Evolutionary conservation across 1,139 yeast species (phyloP).

Genomic region (Pneumocystis canis): DNA sequence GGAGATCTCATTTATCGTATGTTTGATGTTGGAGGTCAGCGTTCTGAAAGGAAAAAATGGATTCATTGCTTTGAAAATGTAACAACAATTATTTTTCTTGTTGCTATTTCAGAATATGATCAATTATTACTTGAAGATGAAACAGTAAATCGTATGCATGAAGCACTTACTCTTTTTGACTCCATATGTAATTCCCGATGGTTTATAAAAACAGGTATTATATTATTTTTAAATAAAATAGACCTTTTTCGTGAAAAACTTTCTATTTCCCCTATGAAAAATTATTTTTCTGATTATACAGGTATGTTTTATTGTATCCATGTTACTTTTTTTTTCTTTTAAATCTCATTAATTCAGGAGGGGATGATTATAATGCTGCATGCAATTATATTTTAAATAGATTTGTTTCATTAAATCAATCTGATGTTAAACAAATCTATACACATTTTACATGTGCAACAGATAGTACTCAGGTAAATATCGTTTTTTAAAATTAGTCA

Average conservation of each 20-base stretch:
- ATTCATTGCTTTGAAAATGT: constrained; percentile 88
- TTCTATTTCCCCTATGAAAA: constrained; percentile 43
- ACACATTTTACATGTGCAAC: constrained; percentile 94
- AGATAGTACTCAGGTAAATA: constrained; percentile 30
- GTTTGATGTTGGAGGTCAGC: constrained; percentile 92
- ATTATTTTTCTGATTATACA: constrained; percentile 51
- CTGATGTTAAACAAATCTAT: constrained; percentile 57
- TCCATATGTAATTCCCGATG: constrained; percentile 71
- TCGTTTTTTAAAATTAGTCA: not conserved
- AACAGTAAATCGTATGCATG: constrained; percentile 79
- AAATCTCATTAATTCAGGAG: constrained; percentile 5
- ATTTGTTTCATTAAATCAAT: constrained; percentile 39
- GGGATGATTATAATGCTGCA: constrained; percentile 49
- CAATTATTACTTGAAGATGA: constrained; percentile 84
- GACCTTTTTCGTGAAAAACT: constrained; percentile 67
- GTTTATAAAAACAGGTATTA: constrained; percentile 77
- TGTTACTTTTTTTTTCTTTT: not conserved
- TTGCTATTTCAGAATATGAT: constrained; percentile 85
- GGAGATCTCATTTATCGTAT: constrained; percentile 38
- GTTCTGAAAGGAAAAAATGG: constrained; percentile 90
- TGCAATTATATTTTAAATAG: constrained; percentile 51
- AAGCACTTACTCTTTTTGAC: constrained; percentile 70
- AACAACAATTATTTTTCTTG: constrained; percentile 73
- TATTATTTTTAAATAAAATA: constrained; percentile 72
- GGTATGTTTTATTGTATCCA: constrained; percentile 22